Conservation (phyloP, 2,329 filamentous ascomycete genomes). For the Pseudocercospora fuligena region DNA sequence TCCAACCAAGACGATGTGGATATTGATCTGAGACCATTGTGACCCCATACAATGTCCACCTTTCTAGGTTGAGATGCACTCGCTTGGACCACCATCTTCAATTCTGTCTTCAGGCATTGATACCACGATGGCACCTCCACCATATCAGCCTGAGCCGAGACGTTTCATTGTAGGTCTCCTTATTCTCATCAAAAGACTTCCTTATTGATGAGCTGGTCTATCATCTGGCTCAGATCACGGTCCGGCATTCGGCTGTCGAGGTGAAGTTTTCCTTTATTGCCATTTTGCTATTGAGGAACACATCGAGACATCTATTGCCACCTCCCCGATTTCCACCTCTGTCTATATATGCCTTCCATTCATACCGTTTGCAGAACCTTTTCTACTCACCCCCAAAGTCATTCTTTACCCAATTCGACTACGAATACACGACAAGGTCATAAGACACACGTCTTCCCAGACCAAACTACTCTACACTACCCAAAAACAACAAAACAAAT, state of each 20-base stretch:
- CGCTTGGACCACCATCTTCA: background rate
- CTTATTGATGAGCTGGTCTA: constrained; percentile 16
- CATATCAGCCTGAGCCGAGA: background rate
- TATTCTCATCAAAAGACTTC: background rate
- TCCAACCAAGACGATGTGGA: constrained; percentile 16
- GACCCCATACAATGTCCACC: constrained; percentile 2
- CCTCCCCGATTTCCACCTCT: background rate
- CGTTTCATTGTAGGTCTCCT: background rate
- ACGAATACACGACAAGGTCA: constrained; percentile 21
- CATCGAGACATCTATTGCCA: constrained; percentile 14
- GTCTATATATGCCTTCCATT: constrained; percentile 26
- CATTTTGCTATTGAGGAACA: constrained; percentile 21
- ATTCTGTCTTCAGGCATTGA: background rate
- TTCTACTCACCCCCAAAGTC: constrained; percentile 32
- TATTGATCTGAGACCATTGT: constrained; percentile 15
- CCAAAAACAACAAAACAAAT: constrained; percentile 19
- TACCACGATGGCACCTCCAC: background rate
- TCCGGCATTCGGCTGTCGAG: background rate
- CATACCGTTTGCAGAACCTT: constrained; percentile 25
- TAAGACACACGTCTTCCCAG: constrained; percentile 22
- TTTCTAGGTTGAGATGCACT: background rate
- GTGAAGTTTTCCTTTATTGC: constrained; percentile 24
- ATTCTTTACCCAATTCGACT: constrained; percentile 32
- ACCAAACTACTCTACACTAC: constrained; percentile 14
- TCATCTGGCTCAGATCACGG: background rate